Conservation (phyloP, 768 basidiomycete species). For the Pleurotus djamor region DNA sequence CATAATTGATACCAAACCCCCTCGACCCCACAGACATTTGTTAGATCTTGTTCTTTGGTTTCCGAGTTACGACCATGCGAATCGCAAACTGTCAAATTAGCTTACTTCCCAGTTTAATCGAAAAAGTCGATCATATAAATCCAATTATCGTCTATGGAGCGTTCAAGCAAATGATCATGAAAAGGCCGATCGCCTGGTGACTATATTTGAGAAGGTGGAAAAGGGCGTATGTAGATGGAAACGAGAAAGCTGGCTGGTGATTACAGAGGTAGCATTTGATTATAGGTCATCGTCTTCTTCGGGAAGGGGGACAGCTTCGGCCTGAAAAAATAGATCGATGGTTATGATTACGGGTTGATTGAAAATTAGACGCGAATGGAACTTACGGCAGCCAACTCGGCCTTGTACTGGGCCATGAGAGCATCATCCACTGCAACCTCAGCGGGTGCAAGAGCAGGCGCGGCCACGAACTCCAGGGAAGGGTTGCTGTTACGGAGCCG, state of each 20-base stretch:
- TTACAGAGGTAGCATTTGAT: slow-evolving; percentile 11
- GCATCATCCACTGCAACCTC: slow-evolving; percentile 81
- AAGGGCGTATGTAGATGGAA: slow-evolving; percentile 3
- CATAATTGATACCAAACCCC: no score
- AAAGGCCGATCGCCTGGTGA: slow-evolving; percentile 5
- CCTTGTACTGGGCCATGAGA: slow-evolving; percentile 79
- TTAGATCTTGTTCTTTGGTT: no score
- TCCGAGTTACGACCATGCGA: no score
- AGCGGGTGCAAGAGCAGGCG: slow-evolving; percentile 92
- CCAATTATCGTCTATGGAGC: background rate
- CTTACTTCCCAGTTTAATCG: no score
- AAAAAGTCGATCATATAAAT: background rate
- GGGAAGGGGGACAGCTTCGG: slow-evolving; percentile 90
- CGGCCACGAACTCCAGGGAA: slow-evolving; percentile 91
- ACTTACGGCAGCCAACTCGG: slow-evolving; percentile 61
- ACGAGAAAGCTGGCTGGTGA: background rate
- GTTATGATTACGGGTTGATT: slow-evolving; percentile 1
- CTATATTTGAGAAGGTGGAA: slow-evolving; percentile 5
- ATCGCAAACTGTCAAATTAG: no score
- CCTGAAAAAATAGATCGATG: slow-evolving; percentile 41
- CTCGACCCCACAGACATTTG: no score
- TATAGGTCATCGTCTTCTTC: slow-evolving; percentile 94
- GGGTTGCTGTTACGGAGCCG: slow-evolving; percentile 56
- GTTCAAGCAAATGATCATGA: background rate
- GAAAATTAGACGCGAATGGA: no score